Percentiles rank a stretch among this genome's conserved stretches.
These are phyloP conservation scores for Mycena crocata DNA, from an alignment of 768 basidiomycete genomes.

Conservation along the genomic window DNA sequence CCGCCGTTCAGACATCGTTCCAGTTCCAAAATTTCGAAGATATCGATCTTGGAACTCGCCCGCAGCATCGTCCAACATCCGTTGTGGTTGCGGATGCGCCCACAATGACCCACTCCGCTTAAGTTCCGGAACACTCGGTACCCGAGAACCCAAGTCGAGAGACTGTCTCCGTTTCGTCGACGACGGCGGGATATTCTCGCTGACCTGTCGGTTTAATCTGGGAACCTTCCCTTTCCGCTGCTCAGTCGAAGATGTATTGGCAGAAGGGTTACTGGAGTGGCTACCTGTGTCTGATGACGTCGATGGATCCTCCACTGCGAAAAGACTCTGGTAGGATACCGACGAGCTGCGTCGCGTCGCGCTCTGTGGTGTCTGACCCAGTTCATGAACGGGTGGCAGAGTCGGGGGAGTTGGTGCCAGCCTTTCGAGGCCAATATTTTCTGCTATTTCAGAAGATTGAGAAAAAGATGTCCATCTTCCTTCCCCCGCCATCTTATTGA, in stretches of 20 bases:
- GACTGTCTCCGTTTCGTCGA: conserved; percentile 18
- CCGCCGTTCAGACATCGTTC: conserved; percentile 46
- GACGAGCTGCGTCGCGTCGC: conserved; percentile 19
- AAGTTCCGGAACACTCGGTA: conserved; percentile 19
- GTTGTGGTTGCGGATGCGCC: conserved; percentile 27
- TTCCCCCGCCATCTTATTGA: conserved; percentile 2
- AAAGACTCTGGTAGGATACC: conserved; percentile 11
- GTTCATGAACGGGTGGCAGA: conserved; percentile 4
- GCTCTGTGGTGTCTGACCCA: not conserved
- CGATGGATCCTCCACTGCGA: conserved; percentile 6
- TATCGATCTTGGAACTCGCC: conserved; percentile 37
- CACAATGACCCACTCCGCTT: conserved; percentile 47
- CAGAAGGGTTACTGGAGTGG: conserved; percentile 11
- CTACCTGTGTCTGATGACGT: conserved; percentile 23
- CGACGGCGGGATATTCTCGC: conserved; percentile 40
- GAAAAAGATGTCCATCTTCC: not conserved
- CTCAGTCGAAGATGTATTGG: conserved; percentile 13
- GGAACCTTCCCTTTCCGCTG: conserved; percentile 24
- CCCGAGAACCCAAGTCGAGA: conserved; percentile 5
- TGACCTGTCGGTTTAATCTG: conserved; percentile 29
- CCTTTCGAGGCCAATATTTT: not conserved
- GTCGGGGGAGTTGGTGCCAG: no score
- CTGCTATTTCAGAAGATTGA: not conserved
- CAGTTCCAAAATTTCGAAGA: conserved; percentile 36
- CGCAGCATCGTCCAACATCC: conserved; percentile 15